A percentile compares a stretch with the other conserved stretches of the same genome.
Evolutionary conservation across 1,284 basidiomycete species (phyloP).

Genomic region (Volvariella volvacea): DNA sequence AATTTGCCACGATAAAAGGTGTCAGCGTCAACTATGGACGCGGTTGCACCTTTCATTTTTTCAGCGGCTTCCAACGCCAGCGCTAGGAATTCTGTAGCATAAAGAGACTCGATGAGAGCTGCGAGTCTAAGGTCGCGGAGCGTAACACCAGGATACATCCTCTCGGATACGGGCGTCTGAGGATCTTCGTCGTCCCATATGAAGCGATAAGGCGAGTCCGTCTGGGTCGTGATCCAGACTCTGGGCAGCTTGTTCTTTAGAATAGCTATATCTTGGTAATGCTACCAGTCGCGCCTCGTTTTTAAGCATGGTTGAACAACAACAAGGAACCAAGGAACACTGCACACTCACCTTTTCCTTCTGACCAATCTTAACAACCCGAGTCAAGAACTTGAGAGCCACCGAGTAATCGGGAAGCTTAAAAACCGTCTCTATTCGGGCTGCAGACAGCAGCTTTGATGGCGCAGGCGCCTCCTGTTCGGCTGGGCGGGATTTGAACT

Average conservation of each 20-base stretch:
- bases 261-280: conserved; percentile 14
- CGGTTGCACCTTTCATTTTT: no score
- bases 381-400: conserved; percentile 11
- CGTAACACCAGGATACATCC: conserved; percentile 30
- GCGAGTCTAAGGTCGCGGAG: conserved; percentile 49
- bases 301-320: no score
- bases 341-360: conserved; percentile 12
- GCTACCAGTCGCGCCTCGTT: conserved; percentile 14
- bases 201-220: conserved; percentile 12
- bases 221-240: conserved; percentile 9
- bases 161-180: conserved; percentile 4
- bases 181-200: conserved; percentile 9
- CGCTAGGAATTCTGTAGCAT: conserved; percentile 5
- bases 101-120: conserved; percentile 22
- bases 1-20: no score
- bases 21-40: no score
- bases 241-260: conserved; percentile 1
- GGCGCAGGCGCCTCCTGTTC: no score
- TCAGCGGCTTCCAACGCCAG: no score
- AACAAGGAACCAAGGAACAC: not conserved
- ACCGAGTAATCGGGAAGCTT: conserved; percentile 8
- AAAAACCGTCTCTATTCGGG: no score
- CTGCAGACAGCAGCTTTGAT: no score
- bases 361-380: conserved; percentile 8
- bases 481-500: no score